Percentiles rank a stretch among this genome's conserved stretches.
phyloP scores from a whole-genome alignment of 495 filamentous ascomycete species.

The Symbiotaphrina buchneri region DNA sequence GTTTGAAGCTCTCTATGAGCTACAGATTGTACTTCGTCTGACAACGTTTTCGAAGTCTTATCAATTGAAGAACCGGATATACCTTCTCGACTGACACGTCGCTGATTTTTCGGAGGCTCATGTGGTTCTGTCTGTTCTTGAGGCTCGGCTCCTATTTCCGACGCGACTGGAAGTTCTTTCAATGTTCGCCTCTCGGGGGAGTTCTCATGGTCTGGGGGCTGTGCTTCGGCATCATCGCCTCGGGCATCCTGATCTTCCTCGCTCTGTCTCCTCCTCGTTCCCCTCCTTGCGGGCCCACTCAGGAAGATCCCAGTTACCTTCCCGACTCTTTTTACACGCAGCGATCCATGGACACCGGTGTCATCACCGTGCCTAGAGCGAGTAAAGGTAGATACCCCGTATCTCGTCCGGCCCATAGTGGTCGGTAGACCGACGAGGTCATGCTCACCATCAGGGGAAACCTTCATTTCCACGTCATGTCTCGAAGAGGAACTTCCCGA shows the following conservation, averaged over 20 bases:
- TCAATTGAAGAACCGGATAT: too few species aligned
- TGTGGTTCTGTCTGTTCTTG: too few species aligned
- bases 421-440: too few species aligned
- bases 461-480: too few species aligned
- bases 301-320: slow-evolving; percentile 51
- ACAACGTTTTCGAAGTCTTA: too few species aligned
- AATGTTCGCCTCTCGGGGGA: background rate
- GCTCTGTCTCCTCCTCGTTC: slow-evolving; percentile 43
- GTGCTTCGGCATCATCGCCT: slow-evolving; percentile 15
- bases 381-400: slow-evolving; percentile 17
- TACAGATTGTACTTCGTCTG: too few species aligned
- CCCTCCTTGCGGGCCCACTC: slow-evolving; percentile 50
- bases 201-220: background rate
- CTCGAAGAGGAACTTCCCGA: slow-evolving; percentile 3
- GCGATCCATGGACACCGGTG: slow-evolving; percentile 35
- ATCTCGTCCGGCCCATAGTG: too few species aligned
- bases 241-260: slow-evolving; percentile 29
- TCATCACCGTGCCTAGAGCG: slow-evolving; percentile 27
- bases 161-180: background rate
- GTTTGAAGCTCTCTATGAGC: too few species aligned
- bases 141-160: slow-evolving; percentile 8
- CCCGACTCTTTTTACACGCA: slow-evolving; percentile 50
- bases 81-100: too few species aligned
- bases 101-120: too few species aligned
- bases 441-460: too few species aligned